These are phyloP conservation scores for Agrostemma githago DNA, from an alignment of 148 eudicot genomes.

Conservation along the genomic window DNA sequence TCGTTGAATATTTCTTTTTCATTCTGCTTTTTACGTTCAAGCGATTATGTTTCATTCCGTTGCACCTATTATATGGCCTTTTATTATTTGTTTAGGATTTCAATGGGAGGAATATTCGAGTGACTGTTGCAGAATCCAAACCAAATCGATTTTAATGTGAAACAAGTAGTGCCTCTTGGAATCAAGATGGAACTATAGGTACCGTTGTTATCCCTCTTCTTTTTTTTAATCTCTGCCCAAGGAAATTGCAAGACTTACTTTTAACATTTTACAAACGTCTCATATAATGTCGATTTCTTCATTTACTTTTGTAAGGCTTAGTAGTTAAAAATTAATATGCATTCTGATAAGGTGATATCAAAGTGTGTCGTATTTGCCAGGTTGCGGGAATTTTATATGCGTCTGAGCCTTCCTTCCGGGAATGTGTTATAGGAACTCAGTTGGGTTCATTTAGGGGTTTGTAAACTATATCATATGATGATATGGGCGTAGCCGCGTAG, in stretches of 20 bases:
- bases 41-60: neutral
- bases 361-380: neutral
- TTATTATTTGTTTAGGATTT: conserved; percentile 56
- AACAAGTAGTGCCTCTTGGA: conserved; percentile 21
- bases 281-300: no score
- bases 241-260: neutral
- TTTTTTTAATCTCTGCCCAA: neutral
- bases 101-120: conserved; percentile 74
- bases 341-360: neutral
- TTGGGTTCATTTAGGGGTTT: conserved; percentile 12
- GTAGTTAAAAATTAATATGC: neutral
- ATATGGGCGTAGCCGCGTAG: neutral
- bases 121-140: conserved; percentile 70
- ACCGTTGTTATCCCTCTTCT: neutral
- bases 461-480: neutral
- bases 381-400: conserved; percentile 5
- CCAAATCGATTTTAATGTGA: conserved; percentile 54
- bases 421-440: conserved; percentile 3
- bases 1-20: neutral
- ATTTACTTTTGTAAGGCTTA: neutral
- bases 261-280: no score
- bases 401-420: neutral
- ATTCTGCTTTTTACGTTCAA: neutral
- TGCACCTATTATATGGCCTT: neutral
- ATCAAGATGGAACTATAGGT: conserved; percentile 18